Evolutionary conservation across 345 rosid species (phyloP), one percentile per base, ranked within the genome.

Genomic region (Aquilaria sinensis): DNA sequence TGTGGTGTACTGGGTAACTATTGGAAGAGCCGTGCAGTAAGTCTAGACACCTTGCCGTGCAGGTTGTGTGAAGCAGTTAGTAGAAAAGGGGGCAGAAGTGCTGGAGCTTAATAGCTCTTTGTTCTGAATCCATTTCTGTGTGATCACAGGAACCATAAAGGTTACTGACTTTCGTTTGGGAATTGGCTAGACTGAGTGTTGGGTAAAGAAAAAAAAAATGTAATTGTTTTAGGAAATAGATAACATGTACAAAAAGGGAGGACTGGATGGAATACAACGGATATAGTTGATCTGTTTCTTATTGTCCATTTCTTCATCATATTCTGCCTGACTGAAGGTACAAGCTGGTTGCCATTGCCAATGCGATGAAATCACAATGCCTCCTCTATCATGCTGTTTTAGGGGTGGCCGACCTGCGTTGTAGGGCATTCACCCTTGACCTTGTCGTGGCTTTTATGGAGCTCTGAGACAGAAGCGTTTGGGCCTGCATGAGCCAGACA

Each of bases 21-120:
- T 4, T 70, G 82, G 11, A 84, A 67, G 68, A 68, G 86, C 0
- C 88, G 96, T 0, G 75, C 90, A 0, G 58, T 72, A 12, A 93
- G 97, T 76, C 89, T 93, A 0, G 98, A 93, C 80, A 81, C 96
- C 0, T 65, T 93, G 78, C 98, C 98, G 0, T 93, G 98, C 74
- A 67, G 98, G 58, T 73, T 93, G 76, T 88, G 98, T 2, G 92
- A 85, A 70, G 90, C 80, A 30, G 79, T 92, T 55, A 83, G 95
- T 62, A 71, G 69, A 67, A 82, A 75, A 74, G 90, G 94, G 8
- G 97, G 98, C 10, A 77, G 88, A 75, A 74, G 77, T 23, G 82
- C 91, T 0, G 52, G 46, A 56, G 72, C 73, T 54, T 56, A 57
- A 61, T 62, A 54, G 9, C 11, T 52, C 29, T 33, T 62, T 47